Base-by-base conservation (phyloP, 2,329 filamentous ascomycete genomes). In the Ophiosphaerella narmari region DNA sequence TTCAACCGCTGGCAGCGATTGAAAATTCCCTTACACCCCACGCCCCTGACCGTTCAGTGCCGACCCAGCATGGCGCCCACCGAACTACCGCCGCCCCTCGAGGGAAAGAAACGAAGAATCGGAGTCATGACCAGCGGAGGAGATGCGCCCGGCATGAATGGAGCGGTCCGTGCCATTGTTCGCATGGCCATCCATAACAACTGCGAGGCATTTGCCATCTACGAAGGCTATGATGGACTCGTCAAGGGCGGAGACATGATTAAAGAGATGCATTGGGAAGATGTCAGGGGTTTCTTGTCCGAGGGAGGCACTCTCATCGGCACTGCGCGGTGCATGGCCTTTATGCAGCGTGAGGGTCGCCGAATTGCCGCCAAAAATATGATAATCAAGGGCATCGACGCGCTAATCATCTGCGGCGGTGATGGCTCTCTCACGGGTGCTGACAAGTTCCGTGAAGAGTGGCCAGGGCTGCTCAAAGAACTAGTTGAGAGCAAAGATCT, bases 291-390 rank as follows among this genome's bases (percentile, higher is more conserved):
- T 66, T 99, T 89, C 82, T 83, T 96, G 46, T 93, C 90, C 29
- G 91, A 96, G 72, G 94, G 94, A 56, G 94, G 94, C 57, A 99
- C 94, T 13, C 83, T 97, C 55, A 97, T 99, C 69, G 94, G 94
- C 55, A 97, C 94, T 35, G 94, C 94, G 48, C 84, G 94, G 56
- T 96, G 92, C 79, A 90, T 88, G 85, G 86, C 85, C 48, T 99
- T 99, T 78, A 93, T 89, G 76, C 88, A 97, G 75, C 88, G 94
- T 39, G 79, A 87, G 26, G 94, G 94, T 14, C 88, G 94, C 59
- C 76, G 96, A 52, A 83, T 80, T 46, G 94, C 91, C 1, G 94
- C 94, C 51, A 96, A 93, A 81, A 97, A 99, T 79, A 87, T 99
- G 86, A 84, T 99, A 36, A 75, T 91, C 53, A 86, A 90, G 62